Percentiles rank a stretch among this genome's conserved stretches.
Conservation (phyloP, 345 rosid genomes). For the Murraya paniculata region DNA sequence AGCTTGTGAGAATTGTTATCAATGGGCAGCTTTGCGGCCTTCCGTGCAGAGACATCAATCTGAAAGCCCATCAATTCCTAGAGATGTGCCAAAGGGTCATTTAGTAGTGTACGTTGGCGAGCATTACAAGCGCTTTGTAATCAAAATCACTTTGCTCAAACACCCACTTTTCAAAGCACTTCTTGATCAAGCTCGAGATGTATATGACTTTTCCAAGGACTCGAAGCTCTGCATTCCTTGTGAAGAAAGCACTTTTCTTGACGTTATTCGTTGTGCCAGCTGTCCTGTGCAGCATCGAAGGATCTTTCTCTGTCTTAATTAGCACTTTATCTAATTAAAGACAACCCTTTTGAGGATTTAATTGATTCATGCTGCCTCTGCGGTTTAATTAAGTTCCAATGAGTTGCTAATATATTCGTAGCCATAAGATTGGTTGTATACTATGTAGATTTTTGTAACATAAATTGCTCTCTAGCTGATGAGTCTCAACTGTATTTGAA, state of each 20-base stretch:
- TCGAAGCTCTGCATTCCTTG: constrained; percentile 84
- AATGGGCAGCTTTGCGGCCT: constrained; percentile 45
- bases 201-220: constrained; percentile 51
- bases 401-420: constrained; percentile 25
- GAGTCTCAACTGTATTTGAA: constrained; percentile 15
- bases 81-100: constrained; percentile 86
- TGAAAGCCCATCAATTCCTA: constrained; percentile 41
- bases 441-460: constrained; percentile 35
- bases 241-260: constrained; percentile 63
- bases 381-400: constrained; percentile 20
- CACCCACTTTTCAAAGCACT: constrained; percentile 78
- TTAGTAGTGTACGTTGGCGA: constrained; percentile 83
- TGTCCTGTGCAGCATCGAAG: constrained; percentile 35
- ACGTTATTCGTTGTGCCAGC: constrained; percentile 61
- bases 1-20: constrained; percentile 43
- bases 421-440: constrained; percentile 12
- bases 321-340: not conserved
- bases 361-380: constrained; percentile 24
- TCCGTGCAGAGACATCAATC: constrained; percentile 31
- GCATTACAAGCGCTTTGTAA: constrained; percentile 59
- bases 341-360: constrained; percentile 16
- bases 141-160: constrained; percentile 58
- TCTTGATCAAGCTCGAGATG: constrained; percentile 74
- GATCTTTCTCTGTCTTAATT: constrained; percentile 33
- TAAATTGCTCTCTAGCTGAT: constrained; percentile 21